These are phyloP conservation scores for Podospora tetraspora DNA, from an alignment of 495 filamentous ascomycete species.

Conservation along the genomic window DNA sequence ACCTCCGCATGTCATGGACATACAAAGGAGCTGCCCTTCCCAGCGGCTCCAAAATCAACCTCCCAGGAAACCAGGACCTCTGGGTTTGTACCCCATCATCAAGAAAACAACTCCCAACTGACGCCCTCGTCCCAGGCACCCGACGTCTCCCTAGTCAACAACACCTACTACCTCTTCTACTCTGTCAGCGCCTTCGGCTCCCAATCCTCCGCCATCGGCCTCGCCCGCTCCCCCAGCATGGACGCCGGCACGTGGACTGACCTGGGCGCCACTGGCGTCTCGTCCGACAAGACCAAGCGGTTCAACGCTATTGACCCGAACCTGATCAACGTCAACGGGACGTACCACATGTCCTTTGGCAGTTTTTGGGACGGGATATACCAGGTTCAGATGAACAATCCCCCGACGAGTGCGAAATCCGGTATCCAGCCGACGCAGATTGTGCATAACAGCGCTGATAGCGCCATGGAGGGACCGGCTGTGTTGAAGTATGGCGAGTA, in stretches of 20 bases:
- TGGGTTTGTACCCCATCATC: constrained; percentile 46
- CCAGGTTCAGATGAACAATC: constrained; percentile 51
- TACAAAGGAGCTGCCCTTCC: constrained; percentile 54
- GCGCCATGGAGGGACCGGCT: constrained; percentile 54
- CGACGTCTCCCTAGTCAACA: constrained; percentile 52
- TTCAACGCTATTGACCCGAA: constrained; percentile 73
- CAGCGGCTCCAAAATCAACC: constrained; percentile 50
- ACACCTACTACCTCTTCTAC: constrained; percentile 69
- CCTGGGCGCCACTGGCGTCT: constrained; percentile 47
- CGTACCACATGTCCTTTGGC: constrained; percentile 58
- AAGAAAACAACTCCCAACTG: neutral
- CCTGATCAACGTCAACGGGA: constrained; percentile 44
- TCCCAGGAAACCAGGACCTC: constrained; percentile 50
- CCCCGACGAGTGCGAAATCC: constrained; percentile 21
- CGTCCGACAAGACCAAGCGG: constrained; percentile 38
- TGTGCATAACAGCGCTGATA: constrained; percentile 49
- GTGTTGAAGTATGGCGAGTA: constrained; percentile 51
- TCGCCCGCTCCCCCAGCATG: constrained; percentile 60
- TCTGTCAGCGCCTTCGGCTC: constrained; percentile 59
- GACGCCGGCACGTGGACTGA: constrained; percentile 57
- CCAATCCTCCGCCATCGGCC: constrained; percentile 58
- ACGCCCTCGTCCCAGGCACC: constrained; percentile 49
- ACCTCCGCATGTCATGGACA: constrained; percentile 61
- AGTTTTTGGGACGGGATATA: constrained; percentile 65
- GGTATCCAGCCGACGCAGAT: constrained; percentile 40